These are phyloP conservation scores for Symmetrospora coprosmae DNA, from an alignment of 768 basidiomycete species.

Conservation along the genomic window DNA sequence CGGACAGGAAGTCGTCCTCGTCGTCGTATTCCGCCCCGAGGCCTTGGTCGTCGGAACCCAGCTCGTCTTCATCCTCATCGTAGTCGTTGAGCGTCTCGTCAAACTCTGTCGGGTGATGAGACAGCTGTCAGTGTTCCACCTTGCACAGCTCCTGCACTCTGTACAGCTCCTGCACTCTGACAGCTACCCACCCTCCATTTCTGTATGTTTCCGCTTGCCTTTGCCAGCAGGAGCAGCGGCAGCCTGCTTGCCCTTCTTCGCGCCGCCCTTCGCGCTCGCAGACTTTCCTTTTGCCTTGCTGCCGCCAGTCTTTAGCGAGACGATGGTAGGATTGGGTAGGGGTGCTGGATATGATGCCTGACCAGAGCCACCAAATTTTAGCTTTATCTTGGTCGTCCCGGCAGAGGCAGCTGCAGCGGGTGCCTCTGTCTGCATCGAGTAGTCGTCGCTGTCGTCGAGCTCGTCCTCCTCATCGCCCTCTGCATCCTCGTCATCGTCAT, in stretches of 20 bases:
- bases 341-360: background rate
- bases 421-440: background rate
- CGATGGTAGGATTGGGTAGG: background rate
- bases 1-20: constrained; percentile 15
- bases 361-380: background rate
- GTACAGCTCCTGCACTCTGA: too few species aligned
- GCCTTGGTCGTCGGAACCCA: background rate
- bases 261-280: background rate
- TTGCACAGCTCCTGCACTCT: too few species aligned
- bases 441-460: background rate
- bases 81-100: too few species aligned
- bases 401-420: background rate
- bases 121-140: too few species aligned
- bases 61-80: constrained; percentile 8
- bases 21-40: background rate
- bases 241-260: background rate
- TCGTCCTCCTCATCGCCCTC: constrained; percentile 10
- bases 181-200: background rate
- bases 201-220: background rate
- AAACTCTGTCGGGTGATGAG: too few species aligned
- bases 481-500: background rate
- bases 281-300: background rate
- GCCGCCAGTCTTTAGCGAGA: background rate
- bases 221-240: background rate
- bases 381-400: background rate